These are phyloP conservation scores for Cercospora sp. DNA, from an alignment of 2,329 filamentous ascomycete species.

Conservation along the genomic window DNA sequence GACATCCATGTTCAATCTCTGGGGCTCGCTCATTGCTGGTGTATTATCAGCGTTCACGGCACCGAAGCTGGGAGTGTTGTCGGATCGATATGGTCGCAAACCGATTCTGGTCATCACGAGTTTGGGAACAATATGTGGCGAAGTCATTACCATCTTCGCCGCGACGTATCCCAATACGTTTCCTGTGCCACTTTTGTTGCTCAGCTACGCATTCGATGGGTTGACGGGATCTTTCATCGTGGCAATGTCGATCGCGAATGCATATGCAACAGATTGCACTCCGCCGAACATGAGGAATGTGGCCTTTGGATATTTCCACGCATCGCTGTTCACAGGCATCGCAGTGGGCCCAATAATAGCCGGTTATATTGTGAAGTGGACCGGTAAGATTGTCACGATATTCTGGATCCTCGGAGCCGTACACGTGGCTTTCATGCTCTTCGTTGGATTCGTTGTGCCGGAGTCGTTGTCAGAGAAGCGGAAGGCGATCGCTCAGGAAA, in stretches of 20 bases:
- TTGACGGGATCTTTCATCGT: constrained; percentile 86
- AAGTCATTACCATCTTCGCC: constrained; percentile 75
- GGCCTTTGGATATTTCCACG: constrained; percentile 86
- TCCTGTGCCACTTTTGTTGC: constrained; percentile 74
- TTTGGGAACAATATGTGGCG: constrained; percentile 70
- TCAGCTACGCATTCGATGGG: constrained; percentile 78
- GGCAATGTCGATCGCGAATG: constrained; percentile 74
- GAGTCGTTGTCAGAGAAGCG: constrained; percentile 79
- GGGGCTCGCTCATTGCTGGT: constrained; percentile 72
- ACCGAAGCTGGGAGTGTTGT: constrained; percentile 80
- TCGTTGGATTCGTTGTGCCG: constrained; percentile 70
- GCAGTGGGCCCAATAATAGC: constrained; percentile 82
- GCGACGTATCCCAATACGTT: constrained; percentile 72
- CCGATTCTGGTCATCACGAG: constrained; percentile 72
- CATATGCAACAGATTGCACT: constrained; percentile 88
- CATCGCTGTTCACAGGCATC: constrained; percentile 83
- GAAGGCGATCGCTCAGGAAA: constrained; percentile 69
- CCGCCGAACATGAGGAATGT: constrained; percentile 76
- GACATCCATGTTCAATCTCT: constrained; percentile 76
- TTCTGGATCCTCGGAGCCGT: constrained; percentile 79
- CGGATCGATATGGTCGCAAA: constrained; percentile 82
- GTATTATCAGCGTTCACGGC: constrained; percentile 76
- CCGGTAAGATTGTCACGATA: constrained; percentile 72
- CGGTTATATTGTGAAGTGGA: constrained; percentile 74
- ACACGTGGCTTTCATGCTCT: constrained; percentile 72